Percentiles rank a stretch among this genome's conserved stretches.
Conservation (phyloP, 495 filamentous ascomycete genomes). For the Evernia prunastri region DNA sequence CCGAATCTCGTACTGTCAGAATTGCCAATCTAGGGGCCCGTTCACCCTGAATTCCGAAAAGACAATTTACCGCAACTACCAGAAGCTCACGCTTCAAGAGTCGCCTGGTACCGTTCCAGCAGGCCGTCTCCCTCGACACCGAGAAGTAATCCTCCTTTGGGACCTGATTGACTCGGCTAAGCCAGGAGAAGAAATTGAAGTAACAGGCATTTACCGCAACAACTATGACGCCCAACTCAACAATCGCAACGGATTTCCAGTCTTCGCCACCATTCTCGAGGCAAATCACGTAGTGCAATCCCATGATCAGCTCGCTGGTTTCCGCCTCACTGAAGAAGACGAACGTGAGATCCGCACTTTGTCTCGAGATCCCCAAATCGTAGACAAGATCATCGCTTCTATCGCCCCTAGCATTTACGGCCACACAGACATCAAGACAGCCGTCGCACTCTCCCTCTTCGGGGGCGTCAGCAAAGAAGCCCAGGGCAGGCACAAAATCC, state of each 20-base stretch:
- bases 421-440: constrained; percentile 95
- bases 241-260: constrained; percentile 98
- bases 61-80: constrained; percentile 99
- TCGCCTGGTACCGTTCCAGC: constrained; percentile 96
- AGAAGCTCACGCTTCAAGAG: constrained; percentile 95
- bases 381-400: constrained; percentile 90
- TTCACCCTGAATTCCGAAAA: constrained; percentile 96
- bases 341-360: constrained; percentile 86
- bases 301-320: constrained; percentile 96
- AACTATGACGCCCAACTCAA: constrained; percentile 97
- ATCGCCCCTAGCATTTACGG: constrained; percentile 98
- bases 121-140: constrained; percentile 87
- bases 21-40: constrained; percentile 91
- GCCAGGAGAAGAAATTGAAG: constrained; percentile 94
- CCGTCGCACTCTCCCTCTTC: constrained; percentile 88
- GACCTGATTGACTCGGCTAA: constrained; percentile 96
- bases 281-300: constrained; percentile 96
- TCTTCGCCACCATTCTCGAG: constrained; percentile 96
- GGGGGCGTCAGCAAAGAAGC: constrained; percentile 90
- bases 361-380: constrained; percentile 80
- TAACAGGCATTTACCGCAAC: constrained; percentile 96
- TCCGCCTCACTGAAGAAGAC: constrained; percentile 92
- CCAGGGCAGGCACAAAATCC: constrained; percentile 78
- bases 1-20: constrained; percentile 93
- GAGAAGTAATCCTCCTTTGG: constrained; percentile 93